Evolutionary conservation across 768 basidiomycete species (phyloP).

Genomic region (Termitomyces sp.): DNA sequence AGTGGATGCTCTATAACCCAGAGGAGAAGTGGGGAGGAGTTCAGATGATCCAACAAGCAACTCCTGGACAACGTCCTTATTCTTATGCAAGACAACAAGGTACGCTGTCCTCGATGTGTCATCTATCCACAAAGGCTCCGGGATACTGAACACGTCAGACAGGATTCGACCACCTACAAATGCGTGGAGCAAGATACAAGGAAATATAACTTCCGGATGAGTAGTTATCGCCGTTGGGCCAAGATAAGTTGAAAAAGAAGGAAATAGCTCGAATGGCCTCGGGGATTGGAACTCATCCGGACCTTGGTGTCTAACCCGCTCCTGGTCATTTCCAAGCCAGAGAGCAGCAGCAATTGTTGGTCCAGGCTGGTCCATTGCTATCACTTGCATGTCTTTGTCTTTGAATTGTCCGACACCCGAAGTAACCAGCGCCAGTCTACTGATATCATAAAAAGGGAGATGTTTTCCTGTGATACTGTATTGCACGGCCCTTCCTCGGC

Average conservation of each 20-base stretch:
- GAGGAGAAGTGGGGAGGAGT: not conserved
- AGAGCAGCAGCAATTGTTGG: slow-evolving; percentile 3
- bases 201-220: not conserved
- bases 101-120: not conserved
- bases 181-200: not conserved
- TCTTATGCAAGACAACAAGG: not conserved
- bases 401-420: slow-evolving; percentile 1
- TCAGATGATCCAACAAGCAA: not conserved
- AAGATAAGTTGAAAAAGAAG: not conserved
- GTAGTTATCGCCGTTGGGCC: not conserved
- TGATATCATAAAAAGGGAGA: not conserved
- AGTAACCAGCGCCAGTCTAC: not conserved
- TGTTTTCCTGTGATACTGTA: not conserved
- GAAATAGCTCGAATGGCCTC: not conserved
- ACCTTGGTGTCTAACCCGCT: not conserved
- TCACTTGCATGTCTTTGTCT: not conserved
- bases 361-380: slow-evolving; percentile 3
- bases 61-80: not conserved
- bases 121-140: not conserved
- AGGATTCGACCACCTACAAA: not conserved
- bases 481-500: not conserved
- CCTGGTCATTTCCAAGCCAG: not conserved
- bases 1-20: not conserved
- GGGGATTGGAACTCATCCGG: not conserved
- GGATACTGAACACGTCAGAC: not conserved